Conservation (phyloP, 306 rosid genomes). For the Gillenia trifoliata region DNA sequence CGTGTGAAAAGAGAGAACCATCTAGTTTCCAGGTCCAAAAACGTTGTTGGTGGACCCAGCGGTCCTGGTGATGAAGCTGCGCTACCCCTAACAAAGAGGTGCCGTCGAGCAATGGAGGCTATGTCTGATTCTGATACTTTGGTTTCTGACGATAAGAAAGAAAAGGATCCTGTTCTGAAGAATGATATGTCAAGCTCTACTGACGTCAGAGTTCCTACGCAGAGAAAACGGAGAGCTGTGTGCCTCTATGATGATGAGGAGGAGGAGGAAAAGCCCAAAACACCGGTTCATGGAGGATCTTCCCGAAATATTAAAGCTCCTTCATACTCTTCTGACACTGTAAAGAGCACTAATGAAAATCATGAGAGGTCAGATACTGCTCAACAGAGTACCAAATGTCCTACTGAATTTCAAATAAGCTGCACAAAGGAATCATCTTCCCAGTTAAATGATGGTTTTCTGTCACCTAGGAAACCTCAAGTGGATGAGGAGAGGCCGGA, state of each 20-base stretch:
- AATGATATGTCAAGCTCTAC: conserved; percentile 29
- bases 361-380: conserved; percentile 35
- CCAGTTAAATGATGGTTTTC: conserved; percentile 29
- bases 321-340: conserved; percentile 36
- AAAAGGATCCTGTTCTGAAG: conserved; percentile 33
- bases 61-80: conserved; percentile 44
- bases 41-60: conserved; percentile 36
- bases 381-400: conserved; percentile 29
- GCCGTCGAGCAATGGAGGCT: conserved; percentile 43
- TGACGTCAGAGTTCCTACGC: conserved; percentile 34
- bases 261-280: conserved; percentile 64
- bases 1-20: conserved; percentile 53
- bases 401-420: conserved; percentile 38
- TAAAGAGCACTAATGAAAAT: conserved; percentile 38
- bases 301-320: conserved; percentile 47
- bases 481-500: conserved; percentile 11
- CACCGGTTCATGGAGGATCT: conserved; percentile 91
- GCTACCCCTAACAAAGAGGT: conserved; percentile 45
- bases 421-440: conserved; percentile 44
- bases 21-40: conserved; percentile 28
- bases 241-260: conserved; percentile 65
- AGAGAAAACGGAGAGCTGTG: conserved; percentile 77
- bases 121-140: conserved; percentile 45
- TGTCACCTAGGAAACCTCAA: conserved; percentile 33
- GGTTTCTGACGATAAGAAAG: conserved; percentile 45